Conservation (phyloP, 768 basidiomycete species). For the Lactarius vividus region DNA sequence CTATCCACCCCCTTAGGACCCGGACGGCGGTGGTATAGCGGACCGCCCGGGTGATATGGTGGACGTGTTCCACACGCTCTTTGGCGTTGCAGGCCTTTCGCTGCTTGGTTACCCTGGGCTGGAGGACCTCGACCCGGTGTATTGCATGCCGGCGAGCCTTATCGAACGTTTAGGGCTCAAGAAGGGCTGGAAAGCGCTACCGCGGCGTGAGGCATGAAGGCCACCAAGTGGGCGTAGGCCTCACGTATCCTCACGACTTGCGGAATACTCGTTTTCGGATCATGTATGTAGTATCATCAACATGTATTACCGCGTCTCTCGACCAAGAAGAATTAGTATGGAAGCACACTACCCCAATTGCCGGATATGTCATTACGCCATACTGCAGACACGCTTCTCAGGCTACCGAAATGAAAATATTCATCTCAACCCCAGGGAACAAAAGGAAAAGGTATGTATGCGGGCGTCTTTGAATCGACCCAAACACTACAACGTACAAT, state of each 20-base stretch:
- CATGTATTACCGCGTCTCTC: background rate
- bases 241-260: background rate
- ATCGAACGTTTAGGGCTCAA: constrained; percentile 68
- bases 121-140: constrained; percentile 87
- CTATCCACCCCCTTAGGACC: constrained; percentile 52
- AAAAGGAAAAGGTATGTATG: constrained; percentile 19
- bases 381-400: background rate
- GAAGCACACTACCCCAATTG: background rate
- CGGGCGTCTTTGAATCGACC: background rate
- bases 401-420: background rate
- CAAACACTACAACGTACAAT: constrained; percentile 9
- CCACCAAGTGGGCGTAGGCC: background rate
- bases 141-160: constrained; percentile 86
- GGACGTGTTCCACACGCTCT: constrained; percentile 96
- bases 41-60: constrained; percentile 91
- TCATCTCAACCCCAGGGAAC: background rate
- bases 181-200: constrained; percentile 62
- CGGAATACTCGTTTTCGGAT: background rate
- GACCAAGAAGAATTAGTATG: background rate
- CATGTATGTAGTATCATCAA: background rate
- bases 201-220: constrained; percentile 33
- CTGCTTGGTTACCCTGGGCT: constrained; percentile 84
- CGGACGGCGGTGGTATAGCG: constrained; percentile 88
- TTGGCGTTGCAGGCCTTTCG: constrained; percentile 85
- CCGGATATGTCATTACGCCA: background rate